These are phyloP conservation scores for Ustilago bromivora DNA, from an alignment of 1,284 basidiomycete species.

Conservation along the genomic window DNA sequence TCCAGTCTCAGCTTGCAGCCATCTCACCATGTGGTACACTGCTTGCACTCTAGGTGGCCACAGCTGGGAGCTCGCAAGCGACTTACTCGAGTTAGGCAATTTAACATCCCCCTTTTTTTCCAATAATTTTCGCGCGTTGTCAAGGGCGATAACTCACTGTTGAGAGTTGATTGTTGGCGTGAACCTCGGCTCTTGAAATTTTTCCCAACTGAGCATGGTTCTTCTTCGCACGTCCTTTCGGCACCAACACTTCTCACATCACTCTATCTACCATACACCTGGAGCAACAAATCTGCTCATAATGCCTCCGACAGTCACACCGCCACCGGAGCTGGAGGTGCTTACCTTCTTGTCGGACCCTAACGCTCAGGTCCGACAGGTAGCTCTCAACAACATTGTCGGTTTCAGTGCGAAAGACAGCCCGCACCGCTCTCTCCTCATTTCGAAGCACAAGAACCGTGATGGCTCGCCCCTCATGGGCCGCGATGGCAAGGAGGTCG, in stretches of 20 bases:
- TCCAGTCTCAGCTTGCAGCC: too few species aligned
- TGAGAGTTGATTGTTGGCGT: slow-evolving; percentile 19
- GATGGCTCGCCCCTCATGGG: slow-evolving; percentile 55
- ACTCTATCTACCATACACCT: neutral
- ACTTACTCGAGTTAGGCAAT: too few species aligned
- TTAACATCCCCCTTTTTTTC: too few species aligned
- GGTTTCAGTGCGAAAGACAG: slow-evolving; percentile 61
- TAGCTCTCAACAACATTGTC: slow-evolving; percentile 85
- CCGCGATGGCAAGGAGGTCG: slow-evolving; percentile 61
- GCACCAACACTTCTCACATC: neutral
- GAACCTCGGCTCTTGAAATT: slow-evolving; percentile 24
- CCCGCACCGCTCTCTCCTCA: slow-evolving; percentile 58
- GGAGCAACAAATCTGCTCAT: neutral
- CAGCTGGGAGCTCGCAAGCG: too few species aligned
- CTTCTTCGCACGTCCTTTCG: slow-evolving; percentile 17
- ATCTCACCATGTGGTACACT: too few species aligned
- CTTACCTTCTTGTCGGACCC: slow-evolving; percentile 85
- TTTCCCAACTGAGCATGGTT: slow-evolving; percentile 10
- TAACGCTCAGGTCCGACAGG: slow-evolving; percentile 86
- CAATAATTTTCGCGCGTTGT: too few species aligned
- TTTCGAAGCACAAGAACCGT: slow-evolving; percentile 55
- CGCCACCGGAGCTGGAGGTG: slow-evolving; percentile 74
- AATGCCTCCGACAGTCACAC: slow-evolving; percentile 39
- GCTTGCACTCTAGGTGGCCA: too few species aligned
- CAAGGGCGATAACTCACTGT: too few species aligned